Evolutionary conservation across 768 basidiomycete species (phyloP), one percentile per base, ranked within the genome.

Genomic region (Russula abietina): DNA sequence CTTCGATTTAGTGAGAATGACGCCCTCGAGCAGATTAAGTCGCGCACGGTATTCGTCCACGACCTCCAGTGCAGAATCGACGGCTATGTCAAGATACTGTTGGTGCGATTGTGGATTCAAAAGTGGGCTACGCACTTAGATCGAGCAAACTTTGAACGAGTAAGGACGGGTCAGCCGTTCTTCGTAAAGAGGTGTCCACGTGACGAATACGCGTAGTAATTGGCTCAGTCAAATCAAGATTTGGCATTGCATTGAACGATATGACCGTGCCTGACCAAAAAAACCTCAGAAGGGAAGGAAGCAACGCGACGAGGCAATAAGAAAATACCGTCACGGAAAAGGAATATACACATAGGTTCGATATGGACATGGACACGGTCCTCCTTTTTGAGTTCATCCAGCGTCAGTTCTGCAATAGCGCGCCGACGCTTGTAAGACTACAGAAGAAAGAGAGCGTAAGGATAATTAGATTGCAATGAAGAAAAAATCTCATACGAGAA

Each of bases 71-170:
- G 84, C 81, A 51, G 81, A 78, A 70, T 91, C 89, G 14, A 89
- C 87, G 52, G 87, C 85, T 87, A 60, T 10, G 38, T 38, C 30
- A 61, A 39, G 41, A 7, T 12, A 16, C 7, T 12, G 48, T 45
- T 36, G 16, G 48, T 12, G 24, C 19, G 7, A 14, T 17, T 14
- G 50, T 36, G 17, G 33, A 17, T 1, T 10, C 12, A 43, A 24
- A 4, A 45, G 26, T 30, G 30, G 28, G 14, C 22, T 6, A 71
- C 74, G 5, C 22, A 78, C 77, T 70, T 3, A 78, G 76, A 70
- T 91, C 89, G 45, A 92, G 74, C 26, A 92, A 68, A 38, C 81
- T 81, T 70, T 91, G 83, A 3, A 91, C 79, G 9, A 92, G 76
- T 14, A 92, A 73, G 12, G 85, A 86, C 5, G 85, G 77, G 67